A percentile compares a stretch with the other conserved stretches of the same genome.
These are phyloP conservation scores for Salix caprea DNA, from an alignment of 345 rosid species.

Conservation along the genomic window DNA sequence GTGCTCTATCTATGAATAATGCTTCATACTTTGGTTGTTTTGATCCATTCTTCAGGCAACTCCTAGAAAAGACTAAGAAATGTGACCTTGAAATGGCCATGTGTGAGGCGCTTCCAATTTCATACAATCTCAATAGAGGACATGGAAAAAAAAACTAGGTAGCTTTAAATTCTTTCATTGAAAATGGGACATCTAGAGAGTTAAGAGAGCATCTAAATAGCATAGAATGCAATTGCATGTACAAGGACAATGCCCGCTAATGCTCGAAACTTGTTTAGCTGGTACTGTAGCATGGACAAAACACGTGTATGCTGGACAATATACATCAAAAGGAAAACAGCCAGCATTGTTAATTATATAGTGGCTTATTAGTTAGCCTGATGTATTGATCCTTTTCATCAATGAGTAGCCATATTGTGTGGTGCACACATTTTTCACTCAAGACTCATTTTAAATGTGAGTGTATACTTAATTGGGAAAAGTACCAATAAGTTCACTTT, in stretches of 20 bases:
- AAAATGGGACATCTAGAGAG: not conserved
- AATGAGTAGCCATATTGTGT: not conserved
- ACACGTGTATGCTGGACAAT: not conserved
- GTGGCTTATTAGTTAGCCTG: not conserved
- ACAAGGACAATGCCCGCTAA: not conserved
- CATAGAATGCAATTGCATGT: not conserved
- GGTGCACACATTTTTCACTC: not conserved
- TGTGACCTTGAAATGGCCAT: not conserved
- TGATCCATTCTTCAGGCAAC: not conserved
- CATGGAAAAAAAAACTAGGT: not conserved
- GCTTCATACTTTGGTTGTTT: not conserved
- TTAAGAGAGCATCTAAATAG: not conserved
- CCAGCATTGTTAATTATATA: not conserved
- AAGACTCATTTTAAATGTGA: not conserved
- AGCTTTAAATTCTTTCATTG: not conserved
- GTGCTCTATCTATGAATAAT: not conserved
- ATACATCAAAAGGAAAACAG: not conserved
- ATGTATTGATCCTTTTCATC: not conserved
- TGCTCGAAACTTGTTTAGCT: not conserved
- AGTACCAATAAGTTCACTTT: no score
- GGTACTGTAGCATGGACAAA: not conserved
- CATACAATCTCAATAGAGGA: not conserved
- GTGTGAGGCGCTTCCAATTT: not conserved
- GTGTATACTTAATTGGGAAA: not conserved
- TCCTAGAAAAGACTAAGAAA: not conserved